Percentiles rank a stretch among this genome's conserved stretches.
phyloP scores from a whole-genome alignment of 2,329 filamentous ascomycete genomes.

The Periglandula ipomoeae region DNA sequence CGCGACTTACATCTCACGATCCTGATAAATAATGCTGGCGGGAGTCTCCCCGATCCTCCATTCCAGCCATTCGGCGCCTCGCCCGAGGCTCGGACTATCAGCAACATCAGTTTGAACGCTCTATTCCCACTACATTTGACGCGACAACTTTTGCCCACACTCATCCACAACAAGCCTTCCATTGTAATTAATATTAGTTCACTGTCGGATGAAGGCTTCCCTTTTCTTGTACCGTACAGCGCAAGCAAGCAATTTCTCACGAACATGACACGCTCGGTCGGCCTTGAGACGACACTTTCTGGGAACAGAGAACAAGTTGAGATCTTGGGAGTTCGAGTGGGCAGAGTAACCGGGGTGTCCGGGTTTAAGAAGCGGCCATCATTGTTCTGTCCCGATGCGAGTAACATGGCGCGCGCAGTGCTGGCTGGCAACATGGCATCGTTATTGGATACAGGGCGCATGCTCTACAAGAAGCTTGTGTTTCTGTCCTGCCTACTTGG shows the following conservation, averaged over 20 bases:
- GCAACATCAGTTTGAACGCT: slow-evolving; percentile 37
- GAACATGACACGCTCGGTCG: slow-evolving; percentile 23
- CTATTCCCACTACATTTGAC: slow-evolving; percentile 42
- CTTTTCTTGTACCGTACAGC: slow-evolving; percentile 36
- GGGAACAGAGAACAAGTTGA: not conserved
- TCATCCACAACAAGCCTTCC: slow-evolving; percentile 29
- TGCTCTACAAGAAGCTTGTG: slow-evolving; percentile 8
- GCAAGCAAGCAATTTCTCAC: slow-evolving; percentile 36
- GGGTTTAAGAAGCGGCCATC: slow-evolving; percentile 10
- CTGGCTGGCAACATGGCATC: slow-evolving; percentile 10
- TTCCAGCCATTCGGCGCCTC: slow-evolving; percentile 28
- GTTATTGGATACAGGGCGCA: slow-evolving; percentile 12
- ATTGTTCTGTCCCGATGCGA: slow-evolving; percentile 10
- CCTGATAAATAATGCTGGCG: slow-evolving; percentile 44
- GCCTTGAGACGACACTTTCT: slow-evolving; percentile 30
- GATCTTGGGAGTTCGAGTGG: not conserved
- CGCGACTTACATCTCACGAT: slow-evolving; percentile 36
- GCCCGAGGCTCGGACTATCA: slow-evolving; percentile 24
- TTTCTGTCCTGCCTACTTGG: not conserved
- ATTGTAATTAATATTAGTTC: slow-evolving; percentile 44
- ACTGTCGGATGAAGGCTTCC: slow-evolving; percentile 33
- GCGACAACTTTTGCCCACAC: slow-evolving; percentile 28
- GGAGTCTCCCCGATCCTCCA: slow-evolving; percentile 14
- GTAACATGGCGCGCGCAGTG: slow-evolving; percentile 12
- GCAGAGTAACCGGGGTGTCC: slow-evolving; percentile 12